Evolutionary conservation across 495 filamentous ascomycete species (phyloP), one percentile per base, ranked within the genome.

Genomic region (Lasiosphaeriaceae sp.): DNA sequence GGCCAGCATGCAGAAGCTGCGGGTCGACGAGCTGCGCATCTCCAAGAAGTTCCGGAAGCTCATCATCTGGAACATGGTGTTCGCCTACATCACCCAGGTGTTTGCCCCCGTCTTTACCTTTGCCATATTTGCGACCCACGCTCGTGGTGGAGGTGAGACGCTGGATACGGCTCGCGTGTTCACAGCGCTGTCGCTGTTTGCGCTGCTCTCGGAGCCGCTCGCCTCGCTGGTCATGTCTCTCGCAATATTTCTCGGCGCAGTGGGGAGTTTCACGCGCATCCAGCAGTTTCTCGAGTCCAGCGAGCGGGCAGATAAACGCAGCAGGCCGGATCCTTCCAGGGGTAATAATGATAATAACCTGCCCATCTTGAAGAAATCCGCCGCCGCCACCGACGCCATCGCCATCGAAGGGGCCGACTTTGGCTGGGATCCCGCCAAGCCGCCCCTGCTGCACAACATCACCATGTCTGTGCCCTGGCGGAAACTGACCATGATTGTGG

Each of bases 111-210:
- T 68, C 12, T n/a, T 71, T 17, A 77, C 81, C 2, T 71, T 80
- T 29, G 71, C 74, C 21, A 66, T 72, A 48, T 67, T 66, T 34
- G 61, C 65, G 7, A 51, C 62, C 9, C 61, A 58, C 20, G 65
- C 65, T 34, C 56, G 65, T 12, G 46, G 64, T 55, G 50, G 37
- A 20, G 71, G 75, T 12, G 37, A 52, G 44, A 76, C 74, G 3
- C 64, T 86, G 22, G 76, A 77, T 45, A 79, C 78, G 5, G 70
- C 79, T 2, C 73, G 68, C 24, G 74, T 80, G 0, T 86, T 83
- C 64, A 87, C 85, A 0, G 77, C 85, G 0, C 57, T 87, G 2
- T 83, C 84, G 0, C 78, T 87, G 0, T 83, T 87, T 53, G 70
- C 80, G 0, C 74, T 88, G 20, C 68, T 88, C 16, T 72, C 83